Percentiles rank a stretch among this genome's conserved stretches.
Evolutionary conservation across 345 rosid genomes (phyloP).

Genomic region (Populus davidiana): DNA sequence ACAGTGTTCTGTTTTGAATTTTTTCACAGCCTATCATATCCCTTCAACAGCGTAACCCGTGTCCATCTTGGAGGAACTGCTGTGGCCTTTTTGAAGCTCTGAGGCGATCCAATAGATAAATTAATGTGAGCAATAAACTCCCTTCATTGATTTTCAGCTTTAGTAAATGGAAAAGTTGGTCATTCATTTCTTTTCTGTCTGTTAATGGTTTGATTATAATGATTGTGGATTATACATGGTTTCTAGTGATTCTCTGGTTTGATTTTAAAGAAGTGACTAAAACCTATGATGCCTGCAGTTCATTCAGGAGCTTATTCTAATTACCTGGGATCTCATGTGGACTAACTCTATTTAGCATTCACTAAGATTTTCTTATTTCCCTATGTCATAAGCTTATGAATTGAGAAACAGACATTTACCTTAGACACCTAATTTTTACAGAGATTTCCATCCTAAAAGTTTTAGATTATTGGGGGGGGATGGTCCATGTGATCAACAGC

Average conservation of each 20-base stretch:
- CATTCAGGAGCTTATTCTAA: neutral
- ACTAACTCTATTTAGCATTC: no score
- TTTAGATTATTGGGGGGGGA: neutral
- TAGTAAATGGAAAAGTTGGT: neutral
- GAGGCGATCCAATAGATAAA: slow-evolving; percentile 29
- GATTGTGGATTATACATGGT: neutral
- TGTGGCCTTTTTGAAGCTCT: slow-evolving; percentile 70
- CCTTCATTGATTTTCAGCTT: neutral
- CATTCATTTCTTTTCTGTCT: neutral
- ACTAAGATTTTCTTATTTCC: neutral
- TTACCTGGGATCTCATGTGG: neutral
- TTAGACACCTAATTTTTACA: neutral
- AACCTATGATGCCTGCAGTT: neutral
- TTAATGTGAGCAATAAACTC: slow-evolving; percentile 1
- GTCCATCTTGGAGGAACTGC: slow-evolving; percentile 66
- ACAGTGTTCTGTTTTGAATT: neutral
- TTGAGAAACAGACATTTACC: neutral
- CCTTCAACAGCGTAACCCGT: slow-evolving; percentile 14
- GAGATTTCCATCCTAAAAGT: neutral
- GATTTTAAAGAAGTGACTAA: neutral
- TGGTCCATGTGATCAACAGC: no score
- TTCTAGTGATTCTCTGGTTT: neutral
- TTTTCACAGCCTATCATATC: slow-evolving; percentile 35
- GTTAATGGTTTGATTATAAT: neutral
- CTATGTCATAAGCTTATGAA: neutral